A percentile compares a stretch with the other conserved stretches of the same genome.
Evolutionary conservation across 805 yeast species (phyloP).

Genomic region (Candida lessepsii): DNA sequence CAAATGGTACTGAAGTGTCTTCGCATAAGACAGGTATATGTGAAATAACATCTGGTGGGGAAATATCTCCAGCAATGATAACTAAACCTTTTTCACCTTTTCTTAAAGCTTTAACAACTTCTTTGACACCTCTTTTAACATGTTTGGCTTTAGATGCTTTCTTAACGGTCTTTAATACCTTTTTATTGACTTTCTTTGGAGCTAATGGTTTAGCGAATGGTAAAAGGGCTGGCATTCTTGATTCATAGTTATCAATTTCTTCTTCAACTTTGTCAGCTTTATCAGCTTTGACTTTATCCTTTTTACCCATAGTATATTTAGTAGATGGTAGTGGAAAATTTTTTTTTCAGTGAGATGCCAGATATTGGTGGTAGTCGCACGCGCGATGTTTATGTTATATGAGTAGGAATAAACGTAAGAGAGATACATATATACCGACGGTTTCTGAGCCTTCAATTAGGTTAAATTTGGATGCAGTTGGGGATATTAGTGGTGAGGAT

Average conservation of each 20-base stretch:
- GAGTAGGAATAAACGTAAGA: conserved; percentile 2
- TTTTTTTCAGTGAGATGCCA: conserved; percentile 5
- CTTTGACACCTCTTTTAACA: conserved; percentile 98
- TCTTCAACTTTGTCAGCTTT: conserved; percentile 30
- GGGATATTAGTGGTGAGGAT: too few relatives aligned
- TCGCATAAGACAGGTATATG: conserved; percentile 98
- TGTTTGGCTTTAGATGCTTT: conserved; percentile 98
- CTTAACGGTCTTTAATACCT: conserved; percentile 91
- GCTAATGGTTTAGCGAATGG: conserved; percentile 96
- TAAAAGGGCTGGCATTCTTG: conserved; percentile 83
- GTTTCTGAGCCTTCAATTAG: not conserved
- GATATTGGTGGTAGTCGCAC: not conserved
- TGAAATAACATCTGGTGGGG: conserved; percentile 95
- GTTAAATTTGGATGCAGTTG: not conserved
- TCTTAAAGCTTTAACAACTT: conserved; percentile 95
- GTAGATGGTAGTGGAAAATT: conserved; percentile 5
- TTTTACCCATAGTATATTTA: conserved; percentile 37
- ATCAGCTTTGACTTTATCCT: conserved; percentile 45
- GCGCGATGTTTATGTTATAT: not conserved
- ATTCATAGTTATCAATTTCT: conserved; percentile 82
- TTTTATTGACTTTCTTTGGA: conserved; percentile 91
- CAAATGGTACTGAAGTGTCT: conserved; percentile 85
- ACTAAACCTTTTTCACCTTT: conserved; percentile 98
- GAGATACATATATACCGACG: conserved; percentile 4
- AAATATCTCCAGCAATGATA: conserved; percentile 95